Percentiles rank a stretch among this genome's conserved stretches.
phyloP scores from a whole-genome alignment of 306 rosid species.

The Echinosophora koreensis region DNA sequence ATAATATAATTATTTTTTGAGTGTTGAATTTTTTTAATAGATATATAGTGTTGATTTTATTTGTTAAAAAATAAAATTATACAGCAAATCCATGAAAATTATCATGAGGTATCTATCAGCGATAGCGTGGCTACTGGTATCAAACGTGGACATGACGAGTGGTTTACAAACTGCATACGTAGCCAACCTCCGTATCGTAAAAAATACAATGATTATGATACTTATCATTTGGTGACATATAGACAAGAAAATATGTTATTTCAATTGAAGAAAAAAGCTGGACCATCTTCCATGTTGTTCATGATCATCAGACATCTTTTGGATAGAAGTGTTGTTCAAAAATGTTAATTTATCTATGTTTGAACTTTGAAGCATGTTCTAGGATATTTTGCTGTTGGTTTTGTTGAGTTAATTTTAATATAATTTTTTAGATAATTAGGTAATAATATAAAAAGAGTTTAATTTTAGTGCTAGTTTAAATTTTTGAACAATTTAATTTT shows the following conservation, averaged over 20 bases:
- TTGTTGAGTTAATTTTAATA: neutral
- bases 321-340: neutral
- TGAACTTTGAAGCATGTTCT: too few species aligned
- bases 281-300: neutral
- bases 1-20: too few species aligned
- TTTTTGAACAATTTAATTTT: too few species aligned
- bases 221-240: neutral
- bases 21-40: too few species aligned
- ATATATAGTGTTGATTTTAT: too few species aligned
- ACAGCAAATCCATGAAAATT: neutral
- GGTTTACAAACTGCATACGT: slow-evolving; percentile 55
- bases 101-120: slow-evolving; percentile 44
- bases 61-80: too few species aligned
- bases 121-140: slow-evolving; percentile 6
- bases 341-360: neutral
- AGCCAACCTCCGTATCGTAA: slow-evolving; percentile 52
- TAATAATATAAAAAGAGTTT: neutral
- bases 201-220: neutral
- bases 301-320: neutral
- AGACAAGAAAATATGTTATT: neutral
- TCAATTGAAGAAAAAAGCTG: neutral
- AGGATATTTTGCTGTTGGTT: neutral
- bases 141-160: slow-evolving; percentile 36
- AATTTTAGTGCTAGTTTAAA: too few species aligned
- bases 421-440: neutral